Percentiles rank a stretch among this genome's conserved stretches.
Evolutionary conservation across 805 yeast genomes (phyloP).

Genomic region (Ogataea philodendri): DNA sequence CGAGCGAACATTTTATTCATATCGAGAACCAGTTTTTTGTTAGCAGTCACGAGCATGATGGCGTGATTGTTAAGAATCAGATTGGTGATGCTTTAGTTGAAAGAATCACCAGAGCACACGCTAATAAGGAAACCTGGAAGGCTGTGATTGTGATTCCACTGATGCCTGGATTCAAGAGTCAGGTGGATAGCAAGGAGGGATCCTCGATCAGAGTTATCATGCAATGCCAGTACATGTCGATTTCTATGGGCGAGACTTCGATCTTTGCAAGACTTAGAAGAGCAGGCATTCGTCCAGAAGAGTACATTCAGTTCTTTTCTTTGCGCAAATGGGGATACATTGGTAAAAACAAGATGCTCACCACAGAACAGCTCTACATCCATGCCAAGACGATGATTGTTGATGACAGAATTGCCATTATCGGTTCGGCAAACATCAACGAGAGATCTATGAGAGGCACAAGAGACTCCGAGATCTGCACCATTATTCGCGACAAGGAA

Average conservation of each 20-base stretch:
- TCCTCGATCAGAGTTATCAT: conserved; percentile 92
- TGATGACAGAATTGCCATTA: conserved; percentile 89
- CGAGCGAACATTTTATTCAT: conserved; percentile 89
- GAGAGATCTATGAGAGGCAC: conserved; percentile 94
- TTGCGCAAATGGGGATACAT: conserved; percentile 94
- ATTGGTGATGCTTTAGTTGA: conserved; percentile 98
- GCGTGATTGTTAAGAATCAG: conserved; percentile 77
- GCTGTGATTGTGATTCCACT: conserved; percentile 90
- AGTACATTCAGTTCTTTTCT: conserved; percentile 88
- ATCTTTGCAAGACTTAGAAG: conserved; percentile 78
- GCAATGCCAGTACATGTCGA: conserved; percentile 94
- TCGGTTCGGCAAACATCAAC: conserved; percentile 96
- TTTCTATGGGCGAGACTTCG: conserved; percentile 84
- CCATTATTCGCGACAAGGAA: conserved; percentile 80
- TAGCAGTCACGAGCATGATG: conserved; percentile 84
- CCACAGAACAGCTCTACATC: conserved; percentile 88
- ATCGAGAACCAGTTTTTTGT: conserved; percentile 95
- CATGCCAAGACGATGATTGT: conserved; percentile 91
- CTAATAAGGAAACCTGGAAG: conserved; percentile 75
- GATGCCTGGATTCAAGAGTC: conserved; percentile 96
- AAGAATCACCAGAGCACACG: conserved; percentile 84
- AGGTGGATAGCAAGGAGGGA: conserved; percentile 91
- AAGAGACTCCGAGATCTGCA: conserved; percentile 93
- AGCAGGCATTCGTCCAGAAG: conserved; percentile 82
- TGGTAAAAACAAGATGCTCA: conserved; percentile 69